Base-by-base conservation (phyloP, 2,329 filamentous ascomycete genomes). In the Dichotomopilus funicola region DNA sequence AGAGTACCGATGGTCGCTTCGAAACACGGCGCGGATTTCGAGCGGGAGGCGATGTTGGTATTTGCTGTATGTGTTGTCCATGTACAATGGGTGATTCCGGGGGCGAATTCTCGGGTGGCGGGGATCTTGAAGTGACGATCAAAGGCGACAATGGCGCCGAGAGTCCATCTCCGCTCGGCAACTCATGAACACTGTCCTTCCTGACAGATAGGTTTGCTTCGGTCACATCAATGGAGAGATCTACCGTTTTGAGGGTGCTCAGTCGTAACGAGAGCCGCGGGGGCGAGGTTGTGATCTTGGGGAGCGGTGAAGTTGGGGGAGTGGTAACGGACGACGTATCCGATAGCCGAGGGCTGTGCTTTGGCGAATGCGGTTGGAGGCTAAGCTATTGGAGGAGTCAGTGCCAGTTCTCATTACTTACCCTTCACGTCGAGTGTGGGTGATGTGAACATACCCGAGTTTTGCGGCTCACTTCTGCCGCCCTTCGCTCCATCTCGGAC, bases 401-500 rank as follows among this genome's bases (percentile, higher is more conserved):
- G 55, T 58, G 19, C 19, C 19, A 27, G 19, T n/a, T 56, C 55
- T 38, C 42, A 50, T 9, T 38, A 40, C 48, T 36, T 35, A 13
- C 9, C 33, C 46, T 31, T 27, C 6, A 13, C 19, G 31, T 6
- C n/a, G 10, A 33, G 42, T 54, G 7, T 27, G n/a, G 9, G 12
- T 13, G 7, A 35, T 50, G 13, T 31, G 7, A 35, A 52, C 83
- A 73, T 78, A 89, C 87, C 76, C 83, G 82, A 67, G 83, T 88
- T 67, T 85, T 85, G 52, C 89, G 82, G 73, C 89, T 95, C 43
- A 92, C 87, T 66, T 89, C 83, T 13, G 88, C 90, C 45, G 91
- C 91, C 66, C 89, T 85, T 68, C 84, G 85, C 68, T 95, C 86
- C 78, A 96, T 95, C 68, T 96, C 89, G 12, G 84, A 82, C 53